Percentiles rank a stretch among this genome's conserved stretches.
These are phyloP conservation scores for Sarocladium oryzae DNA, from an alignment of 2,329 filamentous ascomycete genomes.

Conservation along the genomic window DNA sequence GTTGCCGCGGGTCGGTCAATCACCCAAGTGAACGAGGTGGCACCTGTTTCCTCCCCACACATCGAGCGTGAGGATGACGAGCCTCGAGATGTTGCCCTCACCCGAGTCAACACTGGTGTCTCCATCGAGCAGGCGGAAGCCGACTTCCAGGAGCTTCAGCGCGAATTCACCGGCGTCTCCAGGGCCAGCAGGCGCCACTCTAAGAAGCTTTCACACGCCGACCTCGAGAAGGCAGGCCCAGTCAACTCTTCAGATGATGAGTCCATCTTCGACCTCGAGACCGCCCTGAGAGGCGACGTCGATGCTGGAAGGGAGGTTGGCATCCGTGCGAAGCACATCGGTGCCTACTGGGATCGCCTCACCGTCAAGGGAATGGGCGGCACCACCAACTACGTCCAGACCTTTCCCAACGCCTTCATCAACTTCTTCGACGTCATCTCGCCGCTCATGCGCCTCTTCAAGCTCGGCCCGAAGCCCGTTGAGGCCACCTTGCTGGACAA, in stretches of 20 bases:
- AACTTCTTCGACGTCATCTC: conserved; percentile 70
- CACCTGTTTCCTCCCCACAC: conserved; percentile 8
- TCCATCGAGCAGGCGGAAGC: conserved; percentile 62
- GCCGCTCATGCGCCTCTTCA: conserved; percentile 57
- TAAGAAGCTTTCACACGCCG: conserved; percentile 20
- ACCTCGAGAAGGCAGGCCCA: conserved; percentile 51
- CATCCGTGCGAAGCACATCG: conserved; percentile 74
- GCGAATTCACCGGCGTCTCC: conserved; percentile 52
- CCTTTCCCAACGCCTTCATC: conserved; percentile 71
- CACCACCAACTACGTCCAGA: conserved; percentile 63
- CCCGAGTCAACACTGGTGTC: conserved; percentile 35
- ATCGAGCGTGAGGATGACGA: conserved; percentile 13
- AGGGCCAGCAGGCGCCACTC: conserved; percentile 34
- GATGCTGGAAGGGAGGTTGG: conserved; percentile 68
- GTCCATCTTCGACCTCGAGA: conserved; percentile 65
- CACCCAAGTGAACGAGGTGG: conserved; percentile 19
- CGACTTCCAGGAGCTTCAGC: conserved; percentile 63
- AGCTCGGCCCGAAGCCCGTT: conserved; percentile 58
- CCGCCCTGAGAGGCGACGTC: conserved; percentile 63
- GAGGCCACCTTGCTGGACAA: conserved; percentile 69
- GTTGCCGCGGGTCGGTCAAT: conserved; percentile 14
- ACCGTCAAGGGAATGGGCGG: conserved; percentile 72
- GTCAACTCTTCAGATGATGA: conserved; percentile 35
- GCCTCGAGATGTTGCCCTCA: conserved; percentile 6
- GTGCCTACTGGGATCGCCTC: conserved; percentile 71